Base-by-base conservation (phyloP, 2,329 filamentous ascomycete species). In the Aspergillus sp. region DNA sequence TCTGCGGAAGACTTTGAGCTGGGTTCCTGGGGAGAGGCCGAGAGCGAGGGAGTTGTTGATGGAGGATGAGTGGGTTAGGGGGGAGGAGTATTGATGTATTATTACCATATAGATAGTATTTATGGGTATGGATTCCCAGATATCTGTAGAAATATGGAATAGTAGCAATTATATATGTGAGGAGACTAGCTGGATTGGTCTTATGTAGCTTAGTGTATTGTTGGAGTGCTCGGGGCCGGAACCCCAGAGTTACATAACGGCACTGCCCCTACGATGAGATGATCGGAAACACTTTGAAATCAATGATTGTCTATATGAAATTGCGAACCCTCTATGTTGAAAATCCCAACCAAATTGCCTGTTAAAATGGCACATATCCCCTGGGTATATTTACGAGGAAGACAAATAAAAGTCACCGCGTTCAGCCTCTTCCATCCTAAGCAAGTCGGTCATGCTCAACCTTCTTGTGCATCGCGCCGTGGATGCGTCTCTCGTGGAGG, bases 401-500 rank as follows among this genome's bases (percentile, higher is more conserved):
- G 21, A 2, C 39, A 19, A 44, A 44, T 15, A 21, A 44, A 44
- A 23, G 19, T 21, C 10, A 15, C 21, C 19, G 5, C 41, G 13
- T 7, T 15, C 41, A 42, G 21, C 41, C 19, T 21, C 17, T 11
- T 21, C 4, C 23, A 49, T 6, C 42, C 68, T 57, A 77, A 27
- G 74, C 74, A 42, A 76, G 64, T 58, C 73, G 68, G 41, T 75
- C 68, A 60, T 73, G 73, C 32, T 68, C 70, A 5, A 67, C 23
- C 60, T 75, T 77, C 60, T 68, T 71, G 32, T 59, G 64, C 47
- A 63, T 56, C 13, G 60, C 50, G 4, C 60, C 54, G 57, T 76
- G 69, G 10, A 76, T 63, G 47, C 64, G 68, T 38, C 68, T 73
- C 57, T 80, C 78, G 42, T 75, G 75, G 68, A 74, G 70, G 51